A percentile compares a stretch with the other conserved stretches of the same genome.
phyloP scores from a whole-genome alignment of 164 flowering plant genomes.

The Aristolochia fimbriata region DNA sequence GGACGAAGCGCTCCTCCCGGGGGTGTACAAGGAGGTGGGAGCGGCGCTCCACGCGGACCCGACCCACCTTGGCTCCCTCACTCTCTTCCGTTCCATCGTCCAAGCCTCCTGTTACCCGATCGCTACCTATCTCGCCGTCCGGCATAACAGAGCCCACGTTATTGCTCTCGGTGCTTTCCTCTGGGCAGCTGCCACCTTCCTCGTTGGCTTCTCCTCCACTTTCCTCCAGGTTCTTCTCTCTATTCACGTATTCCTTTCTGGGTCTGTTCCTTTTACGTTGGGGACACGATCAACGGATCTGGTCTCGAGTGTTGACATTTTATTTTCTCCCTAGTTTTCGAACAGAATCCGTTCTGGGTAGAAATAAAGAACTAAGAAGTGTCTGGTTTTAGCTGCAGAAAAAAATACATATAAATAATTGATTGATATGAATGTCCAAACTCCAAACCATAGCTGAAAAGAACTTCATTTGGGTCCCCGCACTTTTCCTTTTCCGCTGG shows the following conservation, averaged over 20 bases:
- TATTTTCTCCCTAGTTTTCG: no score
- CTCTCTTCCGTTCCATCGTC: slow-evolving; percentile 70
- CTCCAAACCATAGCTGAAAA: no score
- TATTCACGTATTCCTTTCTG: neutral
- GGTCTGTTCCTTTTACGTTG: neutral
- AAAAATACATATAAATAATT: no score
- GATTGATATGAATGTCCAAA: no score
- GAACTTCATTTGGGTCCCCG: no score
- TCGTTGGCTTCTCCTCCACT: slow-evolving; percentile 70
- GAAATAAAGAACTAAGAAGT: no score
- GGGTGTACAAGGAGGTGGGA: slow-evolving; percentile 79
- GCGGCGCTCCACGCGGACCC: slow-evolving; percentile 72
- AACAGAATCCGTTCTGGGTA: no score
- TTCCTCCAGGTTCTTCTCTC: slow-evolving; percentile 46
- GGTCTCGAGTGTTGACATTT: no score
- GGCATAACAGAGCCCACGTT: slow-evolving; percentile 66
- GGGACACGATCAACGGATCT: no score
- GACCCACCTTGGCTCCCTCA: slow-evolving; percentile 62
- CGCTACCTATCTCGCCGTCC: slow-evolving; percentile 62
- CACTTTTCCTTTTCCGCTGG: no score
- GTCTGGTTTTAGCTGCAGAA: no score
- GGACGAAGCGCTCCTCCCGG: slow-evolving; percentile 78
- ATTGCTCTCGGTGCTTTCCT: slow-evolving; percentile 81
- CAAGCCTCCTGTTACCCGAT: slow-evolving; percentile 70
- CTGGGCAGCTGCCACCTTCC: slow-evolving; percentile 91